Evolutionary conservation across 768 basidiomycete genomes (phyloP), one percentile per base, ranked within the genome.

Genomic region (Termitomyces sp.): DNA sequence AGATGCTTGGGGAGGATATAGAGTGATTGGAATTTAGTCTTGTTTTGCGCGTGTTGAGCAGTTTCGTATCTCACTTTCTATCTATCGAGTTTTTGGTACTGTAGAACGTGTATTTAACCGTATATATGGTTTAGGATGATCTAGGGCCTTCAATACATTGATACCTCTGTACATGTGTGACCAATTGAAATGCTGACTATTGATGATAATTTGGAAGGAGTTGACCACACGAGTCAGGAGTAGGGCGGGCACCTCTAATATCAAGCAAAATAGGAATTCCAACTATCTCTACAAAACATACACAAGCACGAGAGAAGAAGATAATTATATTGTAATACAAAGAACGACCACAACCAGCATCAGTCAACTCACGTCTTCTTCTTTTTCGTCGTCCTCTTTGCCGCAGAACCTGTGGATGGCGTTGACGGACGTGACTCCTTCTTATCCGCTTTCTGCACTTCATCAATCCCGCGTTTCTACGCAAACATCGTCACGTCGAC

Each of bases 401-500:
- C 77, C 9, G 74, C 72, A 6, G 75, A 69, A 20, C 75, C 73
- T n/a, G 72, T 75, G 22, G 79, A 70, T 20, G 89, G 87, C 2
- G 87, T 88, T 0, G 86, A 73, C 6, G 87, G 81, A 55, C 86
- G 77, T 11, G 87, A 86, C 44, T 82, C 81, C 62, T 83, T 76
- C 67, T 77, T 78, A 31, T 77, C 78, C 18, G 67, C 59, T 57
- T 79, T 78, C 52, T 75, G 74, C 24, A 88, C 80, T 51, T 89
- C 87, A 6, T 90, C 89, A 34, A 90, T 81, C 2, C 83, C 84
- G 12, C 88, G 85, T 74, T 91, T 90, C 88, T 88, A 66, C 41
- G 16, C 15, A 33, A n/a, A 37, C 31, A 20, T 42, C 41, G n/a
- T 42, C 39, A 30, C 15, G 56, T 31, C 33, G 31, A n/a, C n/a